Base-by-base conservation (phyloP, 2,329 filamentous ascomycete species). In the Ophiostoma ulmi region DNA sequence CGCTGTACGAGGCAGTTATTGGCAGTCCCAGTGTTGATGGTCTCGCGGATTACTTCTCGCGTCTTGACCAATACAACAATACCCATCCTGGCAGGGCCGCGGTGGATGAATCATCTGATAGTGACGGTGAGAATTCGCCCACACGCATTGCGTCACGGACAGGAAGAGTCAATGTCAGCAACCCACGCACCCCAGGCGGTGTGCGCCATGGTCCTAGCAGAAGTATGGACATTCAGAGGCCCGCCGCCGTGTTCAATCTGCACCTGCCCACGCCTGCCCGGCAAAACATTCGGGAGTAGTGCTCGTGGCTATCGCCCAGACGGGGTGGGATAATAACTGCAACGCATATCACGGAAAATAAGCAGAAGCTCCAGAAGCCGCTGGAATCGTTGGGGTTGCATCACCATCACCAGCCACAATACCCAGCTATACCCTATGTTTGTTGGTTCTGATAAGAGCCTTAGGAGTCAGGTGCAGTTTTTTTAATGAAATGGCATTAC, bases 1-100 rank as follows among this genome's bases (percentile, higher is more conserved):
- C 94, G 0, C 88, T 91, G 71, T 97, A 97, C 78, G 91, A 94
- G 72, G 84, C 85, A 3, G 91, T 96, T 52, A 87, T 95, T 1
- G 91, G 90, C 20, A 87, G 86, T 72, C 82, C 87, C 35, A 84
- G 88, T 80, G 83, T 92, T 78, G 79, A 93, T 81, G 80, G 89
- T 0, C 79, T 97, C 66, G 91, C 93, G 1, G 94, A 97, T 76
- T 97, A 97, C 79, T 97, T 97, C 78, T 84, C 90, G 0, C 87
- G 94, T 0, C 81, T 97, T 55, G 91, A 91, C 0, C 86, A 92
- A 74, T 90, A 91, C 70, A 90, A 92, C 2, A 81, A 81, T 22
- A 13, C 63, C 20, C 63, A 20, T 36, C 1, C 63, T 26, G 68
- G 69, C 17, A 11, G 64, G 10, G 48, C 52, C 7, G 5, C 22